A percentile compares a stretch with the other conserved stretches of the same genome.
Evolutionary conservation across 352 stramenopile species (phyloP).

Genomic region (Blastocystis sp.): DNA sequence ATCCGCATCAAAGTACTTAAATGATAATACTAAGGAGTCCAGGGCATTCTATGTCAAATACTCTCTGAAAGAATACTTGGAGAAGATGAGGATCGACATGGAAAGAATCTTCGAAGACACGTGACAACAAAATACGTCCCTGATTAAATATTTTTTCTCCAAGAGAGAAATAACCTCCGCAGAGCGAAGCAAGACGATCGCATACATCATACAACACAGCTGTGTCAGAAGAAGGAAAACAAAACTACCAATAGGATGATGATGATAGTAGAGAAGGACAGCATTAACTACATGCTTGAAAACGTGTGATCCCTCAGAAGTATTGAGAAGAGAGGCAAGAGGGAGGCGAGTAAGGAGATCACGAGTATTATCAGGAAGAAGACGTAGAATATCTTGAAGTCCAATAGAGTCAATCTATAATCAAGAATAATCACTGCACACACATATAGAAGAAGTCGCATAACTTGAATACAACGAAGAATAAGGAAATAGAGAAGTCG

Average conservation of each 20-base stretch:
- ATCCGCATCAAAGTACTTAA: not conserved
- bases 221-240: not conserved
- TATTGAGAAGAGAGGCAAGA: slow-evolving; percentile 6
- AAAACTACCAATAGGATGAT: not conserved
- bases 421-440: not conserved
- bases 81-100: not conserved
- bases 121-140: not conserved
- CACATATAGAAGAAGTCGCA: slow-evolving; percentile 19
- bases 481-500: slow-evolving; percentile 25
- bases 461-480: not conserved
- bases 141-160: slow-evolving; percentile 51
- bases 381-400: not conserved
- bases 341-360: not conserved
- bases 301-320: not conserved
- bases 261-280: not conserved
- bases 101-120: not conserved
- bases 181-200: not conserved
- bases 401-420: slow-evolving; percentile 19
- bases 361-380: not conserved
- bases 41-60: not conserved
- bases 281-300: slow-evolving; percentile 17
- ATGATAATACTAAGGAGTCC: not conserved
- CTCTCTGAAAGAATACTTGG: not conserved
- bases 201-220: not conserved
- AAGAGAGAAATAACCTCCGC: slow-evolving; percentile 1